Base-by-base conservation (phyloP, 345 rosid genomes). In the Erucastrum elatum region DNA sequence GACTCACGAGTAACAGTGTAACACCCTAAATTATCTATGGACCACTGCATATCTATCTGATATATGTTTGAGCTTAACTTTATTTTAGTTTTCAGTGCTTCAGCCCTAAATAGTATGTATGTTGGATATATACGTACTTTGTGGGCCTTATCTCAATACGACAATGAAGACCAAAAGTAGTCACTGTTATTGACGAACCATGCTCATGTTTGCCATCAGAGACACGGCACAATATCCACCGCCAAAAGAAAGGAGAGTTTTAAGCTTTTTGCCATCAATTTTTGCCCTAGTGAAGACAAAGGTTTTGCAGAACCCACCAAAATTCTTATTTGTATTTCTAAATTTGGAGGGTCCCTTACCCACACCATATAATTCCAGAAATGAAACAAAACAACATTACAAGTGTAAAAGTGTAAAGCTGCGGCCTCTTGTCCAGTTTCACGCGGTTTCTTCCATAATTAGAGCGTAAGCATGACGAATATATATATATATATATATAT, bases 141-240 rank as follows among this genome's bases (percentile, higher is more conserved):
- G 58, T 51, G 51, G 55, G 4, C n/a, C 75, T 77, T 70, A 63
- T 71, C 71, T 64, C 25, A 17, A 70, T 64, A 55, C 33, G 71
- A 66, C 41, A 71, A 75, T 33, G 76, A 53, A 6, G 31, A 70
- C 44, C 76, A 64, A 15, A 53, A 25, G 17, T 9, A 41, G 51
- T 77, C 70, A 63, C 55, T 70, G 55, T 61, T 68, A 29, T 4
- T 44, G 5, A 61, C 66, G 3, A 33, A 9, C 9, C 71, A 15
- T 10, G 55, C 44, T 77, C 72, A 46, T 29, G 5, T 71, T 65
- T 78, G 81, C 81, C 81, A 5, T 78, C 67, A 29, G 76, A 65
- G 31, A 41, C 68, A 78, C 81, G 81, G 77, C 81, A 55, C 9
- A 71, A 77, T 1, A 46, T 55, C 75, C 70, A 77, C 70, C 80